Percentiles rank a stretch among this genome's conserved stretches.
Evolutionary conservation across 352 stramenopile species (phyloP).

Genomic region (Elongisporangium senticosum): DNA sequence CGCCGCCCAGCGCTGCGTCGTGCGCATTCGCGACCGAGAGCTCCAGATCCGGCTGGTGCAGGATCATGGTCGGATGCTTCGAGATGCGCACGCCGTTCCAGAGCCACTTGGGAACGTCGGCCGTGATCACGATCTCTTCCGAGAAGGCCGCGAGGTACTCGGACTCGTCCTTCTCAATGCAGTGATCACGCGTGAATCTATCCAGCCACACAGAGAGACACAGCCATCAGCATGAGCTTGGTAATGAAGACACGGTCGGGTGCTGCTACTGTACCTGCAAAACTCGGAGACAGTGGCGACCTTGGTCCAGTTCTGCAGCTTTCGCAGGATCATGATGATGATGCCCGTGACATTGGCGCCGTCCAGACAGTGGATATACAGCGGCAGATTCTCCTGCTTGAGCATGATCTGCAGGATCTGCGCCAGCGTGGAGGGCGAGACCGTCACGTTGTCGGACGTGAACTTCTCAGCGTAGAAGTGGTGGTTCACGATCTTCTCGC

Average conservation of each 20-base stretch:
- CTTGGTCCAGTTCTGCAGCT: conserved; percentile 87
- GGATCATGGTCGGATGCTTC: conserved; percentile 86
- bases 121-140: conserved; percentile 77
- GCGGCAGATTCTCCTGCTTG: conserved; percentile 67
- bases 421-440: conserved; percentile 61
- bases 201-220: neutral
- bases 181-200: conserved; percentile 80
- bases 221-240: neutral
- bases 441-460: conserved; percentile 83
- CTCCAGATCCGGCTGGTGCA: conserved; percentile 72
- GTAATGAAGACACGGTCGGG: neutral
- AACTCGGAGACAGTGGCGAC: conserved; percentile 79
- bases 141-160: conserved; percentile 79
- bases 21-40: conserved; percentile 20
- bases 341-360: conserved; percentile 84
- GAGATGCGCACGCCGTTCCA: conserved; percentile 80
- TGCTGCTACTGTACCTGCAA: conserved; percentile 31
- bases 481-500: conserved; percentile 64
- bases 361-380: conserved; percentile 88
- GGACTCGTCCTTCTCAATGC: conserved; percentile 84
- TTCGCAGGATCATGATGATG: conserved; percentile 84
- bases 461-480: conserved; percentile 87
- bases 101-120: conserved; percentile 70
- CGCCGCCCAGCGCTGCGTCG: conserved; percentile 20
- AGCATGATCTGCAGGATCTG: conserved; percentile 78